Base-by-base conservation (phyloP, 2,329 filamentous ascomycete species). In the Penicillium olsonii region DNA sequence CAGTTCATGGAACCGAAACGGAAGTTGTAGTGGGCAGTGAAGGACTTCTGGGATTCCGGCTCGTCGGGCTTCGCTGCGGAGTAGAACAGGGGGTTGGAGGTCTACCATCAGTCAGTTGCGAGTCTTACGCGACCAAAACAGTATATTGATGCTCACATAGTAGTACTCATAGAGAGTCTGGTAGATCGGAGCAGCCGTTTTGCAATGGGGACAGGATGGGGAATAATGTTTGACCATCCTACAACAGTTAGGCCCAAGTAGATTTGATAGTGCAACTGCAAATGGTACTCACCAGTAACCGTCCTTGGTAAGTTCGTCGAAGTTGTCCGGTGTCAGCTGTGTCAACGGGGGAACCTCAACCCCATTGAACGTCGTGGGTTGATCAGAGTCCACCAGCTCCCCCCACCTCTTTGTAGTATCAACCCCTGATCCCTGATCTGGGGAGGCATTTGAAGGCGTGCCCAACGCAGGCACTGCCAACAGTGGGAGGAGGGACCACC, bases 151-250 rank as follows among this genome's bases (percentile, higher is more conserved):
- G 62, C 69, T 59, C 56, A 76, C 73, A 55, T 76, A 85, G 76
- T 96, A 99, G 72, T 86, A 96, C 75, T 99, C 94, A 78, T 97
- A 96, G 12, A 92, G 72, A 5, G 92, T 96, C 73, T 97, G 91
- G 78, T 84, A 96, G 42, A 84, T 86, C 7, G 94, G 94, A 44
- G 89, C 90, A 64, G 90, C 88, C 42, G 81, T 77, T 68, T 81
- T 80, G 75, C 92, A 96, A 71, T 96, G 90, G 39, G 79, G 80
- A 71, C 78, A 81, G 27, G 68, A 67, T 31, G 78, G 78, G 38
- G 78, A 81, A 54, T 75, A 78, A 54, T 78, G 72, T 62, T 81
- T 80, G 22, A 81, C 68, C 56, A 80, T 75, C 76, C 76, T 79
- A 53, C 8, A 20, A 19, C 20, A 37, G 46, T 68, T 48, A 67